These are phyloP conservation scores for Trichoderma sp. DNA, from an alignment of 2,329 filamentous ascomycete genomes.

Conservation along the genomic window DNA sequence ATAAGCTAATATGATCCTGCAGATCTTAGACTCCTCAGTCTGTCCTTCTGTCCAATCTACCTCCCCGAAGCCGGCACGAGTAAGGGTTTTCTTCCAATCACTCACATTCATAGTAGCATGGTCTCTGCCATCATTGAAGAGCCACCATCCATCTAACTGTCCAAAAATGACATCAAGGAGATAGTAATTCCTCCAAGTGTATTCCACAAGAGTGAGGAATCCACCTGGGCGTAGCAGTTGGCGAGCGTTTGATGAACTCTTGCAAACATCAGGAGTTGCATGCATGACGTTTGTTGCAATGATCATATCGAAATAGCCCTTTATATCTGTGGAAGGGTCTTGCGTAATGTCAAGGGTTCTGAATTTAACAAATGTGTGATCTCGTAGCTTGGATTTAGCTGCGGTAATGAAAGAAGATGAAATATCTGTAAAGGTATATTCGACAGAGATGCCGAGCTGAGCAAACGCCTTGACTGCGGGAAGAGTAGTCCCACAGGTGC, in stretches of 20 bases:
- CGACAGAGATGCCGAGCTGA: neutral
- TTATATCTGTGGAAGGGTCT: neutral
- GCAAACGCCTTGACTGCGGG: neutral
- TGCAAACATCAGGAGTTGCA: neutral
- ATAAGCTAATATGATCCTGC: neutral
- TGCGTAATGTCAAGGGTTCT: neutral
- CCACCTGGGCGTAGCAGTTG: neutral
- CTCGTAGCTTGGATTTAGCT: neutral
- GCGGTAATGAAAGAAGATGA: neutral
- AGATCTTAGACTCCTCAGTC: neutral
- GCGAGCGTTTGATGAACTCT: neutral
- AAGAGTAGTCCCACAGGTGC: neutral
- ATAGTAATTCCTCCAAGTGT: neutral
- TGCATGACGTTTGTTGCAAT: neutral
- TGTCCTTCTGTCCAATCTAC: neutral
- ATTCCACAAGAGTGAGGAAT: neutral
- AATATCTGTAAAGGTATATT: neutral
- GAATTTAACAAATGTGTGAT: neutral
- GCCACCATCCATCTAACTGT: neutral
- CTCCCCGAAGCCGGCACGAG: neutral
- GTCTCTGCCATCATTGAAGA: neutral
- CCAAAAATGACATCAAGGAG: neutral
- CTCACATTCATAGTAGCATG: neutral
- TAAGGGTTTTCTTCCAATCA: neutral
- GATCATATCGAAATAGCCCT: neutral